These are phyloP conservation scores for Syncephalastrum monosporum DNA, from an alignment of 371 early-diverging fungal genomes.

Conservation along the genomic window DNA sequence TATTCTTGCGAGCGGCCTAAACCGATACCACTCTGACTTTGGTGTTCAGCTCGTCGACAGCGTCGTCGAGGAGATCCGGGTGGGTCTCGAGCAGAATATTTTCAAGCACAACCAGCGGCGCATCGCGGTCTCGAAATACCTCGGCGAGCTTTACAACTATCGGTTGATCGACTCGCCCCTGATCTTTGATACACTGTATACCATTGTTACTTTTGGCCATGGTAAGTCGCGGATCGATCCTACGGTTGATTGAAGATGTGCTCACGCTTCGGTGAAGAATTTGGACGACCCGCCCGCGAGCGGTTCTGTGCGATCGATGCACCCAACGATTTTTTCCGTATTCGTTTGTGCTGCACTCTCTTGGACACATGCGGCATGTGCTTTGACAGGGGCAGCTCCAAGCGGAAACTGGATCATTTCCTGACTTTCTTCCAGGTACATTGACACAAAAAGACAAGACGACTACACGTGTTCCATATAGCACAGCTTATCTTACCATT, in stretches of 20 bases:
- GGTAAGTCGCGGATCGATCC: constrained; percentile 32
- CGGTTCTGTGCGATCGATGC: constrained; percentile 73
- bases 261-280: constrained; percentile 37
- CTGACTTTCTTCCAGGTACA: constrained; percentile 73
- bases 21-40: constrained; percentile 83
- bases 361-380: constrained; percentile 88
- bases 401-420: constrained; percentile 72
- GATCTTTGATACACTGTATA: constrained; percentile 84
- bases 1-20: constrained; percentile 75
- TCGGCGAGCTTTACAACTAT: constrained; percentile 92
- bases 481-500: background rate
- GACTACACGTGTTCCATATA: background rate
- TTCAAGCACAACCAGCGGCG: constrained; percentile 91
- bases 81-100: constrained; percentile 87
- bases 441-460: background rate
- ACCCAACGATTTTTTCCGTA: constrained; percentile 91
- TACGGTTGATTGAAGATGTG: too few relatives aligned
- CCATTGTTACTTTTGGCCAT: constrained; percentile 85
- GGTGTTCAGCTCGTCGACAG: constrained; percentile 84
- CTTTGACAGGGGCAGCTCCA: constrained; percentile 72
- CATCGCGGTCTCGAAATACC: constrained; percentile 76
- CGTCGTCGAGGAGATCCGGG: constrained; percentile 84
- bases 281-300: constrained; percentile 71
- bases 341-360: constrained; percentile 84
- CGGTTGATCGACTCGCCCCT: constrained; percentile 77